These are phyloP conservation scores for Colletotrichum endophyticum DNA, from an alignment of 2,329 filamentous ascomycete species.

Conservation along the genomic window DNA sequence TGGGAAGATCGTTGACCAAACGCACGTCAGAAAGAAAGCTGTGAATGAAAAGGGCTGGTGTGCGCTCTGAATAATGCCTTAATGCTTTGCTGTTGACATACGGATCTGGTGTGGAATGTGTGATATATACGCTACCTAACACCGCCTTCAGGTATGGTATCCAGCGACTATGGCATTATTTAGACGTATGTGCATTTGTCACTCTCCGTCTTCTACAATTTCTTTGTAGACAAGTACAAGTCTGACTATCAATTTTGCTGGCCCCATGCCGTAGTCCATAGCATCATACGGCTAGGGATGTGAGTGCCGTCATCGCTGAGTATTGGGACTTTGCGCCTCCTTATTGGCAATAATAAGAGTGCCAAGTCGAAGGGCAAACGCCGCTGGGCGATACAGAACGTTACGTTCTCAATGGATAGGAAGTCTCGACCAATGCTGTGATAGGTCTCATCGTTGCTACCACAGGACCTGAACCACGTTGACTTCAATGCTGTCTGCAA, in stretches of 20 bases:
- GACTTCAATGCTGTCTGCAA: background rate
- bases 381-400: background rate
- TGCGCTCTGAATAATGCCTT: background rate
- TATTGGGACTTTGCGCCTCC: background rate
- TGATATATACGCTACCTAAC: too few species aligned
- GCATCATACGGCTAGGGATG: rapidly evolving
- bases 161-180: too few species aligned
- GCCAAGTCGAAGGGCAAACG: background rate
- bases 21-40: background rate
- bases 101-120: background rate
- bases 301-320: background rate
- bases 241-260: background rate
- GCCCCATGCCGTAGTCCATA: background rate
- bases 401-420: background rate
- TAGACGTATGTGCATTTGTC: background rate
- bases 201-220: background rate
- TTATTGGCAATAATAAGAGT: background rate
- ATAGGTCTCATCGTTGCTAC: background rate
- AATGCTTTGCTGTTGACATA: background rate
- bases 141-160: too few species aligned
- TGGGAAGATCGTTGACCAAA: background rate
- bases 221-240: rapidly evolving
- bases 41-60: background rate
- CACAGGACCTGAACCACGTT: background rate
- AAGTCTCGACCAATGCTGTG: rapidly evolving